Evolutionary conservation across 2,329 filamentous ascomycete genomes (phyloP).

Genomic region (Fusarium ambrosium): DNA sequence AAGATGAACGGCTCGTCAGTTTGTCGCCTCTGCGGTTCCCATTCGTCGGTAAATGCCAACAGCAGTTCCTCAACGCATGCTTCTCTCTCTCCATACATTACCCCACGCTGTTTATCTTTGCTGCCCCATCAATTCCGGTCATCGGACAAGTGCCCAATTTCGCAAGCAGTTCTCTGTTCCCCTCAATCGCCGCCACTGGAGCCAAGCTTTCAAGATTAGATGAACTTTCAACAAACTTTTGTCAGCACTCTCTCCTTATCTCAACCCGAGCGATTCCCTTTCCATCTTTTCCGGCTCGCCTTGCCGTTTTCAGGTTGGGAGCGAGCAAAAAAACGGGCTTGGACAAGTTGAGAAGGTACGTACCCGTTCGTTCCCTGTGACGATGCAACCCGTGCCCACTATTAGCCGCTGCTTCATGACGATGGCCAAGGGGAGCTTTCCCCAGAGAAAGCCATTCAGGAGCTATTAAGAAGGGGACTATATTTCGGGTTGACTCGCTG

Average conservation of each 20-base stretch:
- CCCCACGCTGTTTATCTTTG: neutral
- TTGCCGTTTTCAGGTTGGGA: conserved; percentile 33
- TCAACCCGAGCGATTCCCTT: conserved; percentile 8
- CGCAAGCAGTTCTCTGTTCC: neutral
- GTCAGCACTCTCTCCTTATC: neutral
- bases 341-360: conserved; percentile 1
- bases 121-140: neutral
- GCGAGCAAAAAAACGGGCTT: neutral
- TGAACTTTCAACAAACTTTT: neutral
- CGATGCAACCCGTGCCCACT: conserved; percentile 27
- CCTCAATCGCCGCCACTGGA: neutral
- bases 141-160: neutral
- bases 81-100: neutral
- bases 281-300: neutral
- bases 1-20: conserved; percentile 24
- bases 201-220: neutral
- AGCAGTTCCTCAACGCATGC: neutral
- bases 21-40: conserved; percentile 21
- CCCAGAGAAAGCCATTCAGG: conserved; percentile 5
- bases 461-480: conserved; percentile 6
- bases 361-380: neutral
- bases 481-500: conserved; percentile 4
- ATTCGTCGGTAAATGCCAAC: conserved; percentile 3
- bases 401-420: conserved; percentile 42
- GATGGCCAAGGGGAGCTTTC: conserved; percentile 27